Conservation (phyloP, 192 early-diverging fungal genomes). For the Linnemannia schmuckeri region DNA sequence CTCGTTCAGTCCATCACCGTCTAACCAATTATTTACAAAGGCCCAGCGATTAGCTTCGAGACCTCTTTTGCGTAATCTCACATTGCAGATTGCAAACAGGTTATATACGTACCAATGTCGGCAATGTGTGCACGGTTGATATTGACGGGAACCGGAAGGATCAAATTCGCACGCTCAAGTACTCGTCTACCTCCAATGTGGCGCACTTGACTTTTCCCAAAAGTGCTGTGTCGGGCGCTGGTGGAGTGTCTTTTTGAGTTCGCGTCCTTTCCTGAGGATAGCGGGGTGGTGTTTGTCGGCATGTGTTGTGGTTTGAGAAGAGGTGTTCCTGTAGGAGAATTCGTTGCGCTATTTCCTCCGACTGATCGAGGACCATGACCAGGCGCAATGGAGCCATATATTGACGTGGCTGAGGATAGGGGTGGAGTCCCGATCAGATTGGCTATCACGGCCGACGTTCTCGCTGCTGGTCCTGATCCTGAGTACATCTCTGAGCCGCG, state of each 20-base stretch:
- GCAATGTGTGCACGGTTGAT: conserved; percentile 68
- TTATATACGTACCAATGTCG: conserved; percentile 61
- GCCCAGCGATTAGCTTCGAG: not conserved
- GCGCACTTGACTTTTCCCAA: conserved; percentile 15
- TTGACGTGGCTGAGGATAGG: not conserved
- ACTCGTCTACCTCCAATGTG: conserved; percentile 34
- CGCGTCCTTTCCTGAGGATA: not conserved
- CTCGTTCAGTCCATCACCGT: conserved; percentile 68
- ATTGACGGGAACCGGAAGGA: conserved; percentile 68
- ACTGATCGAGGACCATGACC: conserved; percentile 15
- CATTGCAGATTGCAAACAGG: not conserved
- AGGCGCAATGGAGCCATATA: not conserved
- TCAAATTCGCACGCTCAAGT: conserved; percentile 56
- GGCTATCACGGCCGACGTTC: conserved; percentile 23
- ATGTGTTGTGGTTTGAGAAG: conserved; percentile 32
- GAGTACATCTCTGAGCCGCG: conserved; percentile 32
- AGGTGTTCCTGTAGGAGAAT: conserved; percentile 44
- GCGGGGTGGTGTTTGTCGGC: not conserved
- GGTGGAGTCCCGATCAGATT: conserved; percentile 38
- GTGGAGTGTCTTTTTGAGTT: not conserved
- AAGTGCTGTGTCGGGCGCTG: conserved; percentile 1
- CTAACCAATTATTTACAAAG: conserved; percentile 34
- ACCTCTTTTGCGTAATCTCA: not conserved
- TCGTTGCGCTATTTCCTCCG: conserved; percentile 21
- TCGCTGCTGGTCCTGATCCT: conserved; percentile 7